Percentiles rank a stretch among this genome's conserved stretches.
Evolutionary conservation across 208 protist species (phyloP).

Genomic region (Leishmania major): DNA sequence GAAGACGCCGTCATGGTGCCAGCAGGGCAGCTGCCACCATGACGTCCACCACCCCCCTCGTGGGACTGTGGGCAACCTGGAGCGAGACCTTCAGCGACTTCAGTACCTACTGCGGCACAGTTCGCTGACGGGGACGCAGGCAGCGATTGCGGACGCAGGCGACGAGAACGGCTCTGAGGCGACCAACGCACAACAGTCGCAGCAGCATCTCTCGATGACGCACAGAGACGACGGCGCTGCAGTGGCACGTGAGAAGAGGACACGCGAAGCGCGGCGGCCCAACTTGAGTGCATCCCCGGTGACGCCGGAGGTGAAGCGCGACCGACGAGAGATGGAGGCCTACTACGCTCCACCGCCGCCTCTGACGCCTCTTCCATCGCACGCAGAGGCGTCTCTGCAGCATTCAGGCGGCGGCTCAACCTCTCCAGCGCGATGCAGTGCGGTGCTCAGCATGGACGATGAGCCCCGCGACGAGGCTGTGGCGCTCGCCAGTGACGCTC

Average conservation of each 20-base stretch:
- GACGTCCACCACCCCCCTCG: not conserved
- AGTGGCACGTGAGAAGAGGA: constrained; percentile 14
- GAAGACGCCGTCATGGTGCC: not conserved
- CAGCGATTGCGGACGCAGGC: not conserved
- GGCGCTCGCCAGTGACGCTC: not conserved
- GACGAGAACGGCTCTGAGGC: not conserved
- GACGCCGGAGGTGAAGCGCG: constrained; percentile 26
- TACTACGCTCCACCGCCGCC: constrained; percentile 11
- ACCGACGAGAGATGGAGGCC: constrained; percentile 7
- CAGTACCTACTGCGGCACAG: constrained; percentile 24
- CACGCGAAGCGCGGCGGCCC: constrained; percentile 2
- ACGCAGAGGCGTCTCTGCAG: not conserved
- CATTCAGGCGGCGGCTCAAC: not conserved
- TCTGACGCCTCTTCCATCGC: not conserved
- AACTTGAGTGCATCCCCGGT: constrained; percentile 15
- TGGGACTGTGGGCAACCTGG: constrained; percentile 2
- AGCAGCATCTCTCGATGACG: not conserved
- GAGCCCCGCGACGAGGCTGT: constrained; percentile 5
- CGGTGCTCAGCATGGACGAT: constrained; percentile 23
- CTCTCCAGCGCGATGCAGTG: constrained; percentile 11
- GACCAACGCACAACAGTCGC: not conserved
- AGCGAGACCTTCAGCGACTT: constrained; percentile 24
- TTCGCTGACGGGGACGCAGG: not conserved
- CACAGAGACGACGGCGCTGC: not conserved
- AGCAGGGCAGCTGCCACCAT: not conserved